Evolutionary conservation across 106 monocot genomes (phyloP), one percentile per base, ranked within the genome.

Genomic region (Dactylorhiza incarnata): DNA sequence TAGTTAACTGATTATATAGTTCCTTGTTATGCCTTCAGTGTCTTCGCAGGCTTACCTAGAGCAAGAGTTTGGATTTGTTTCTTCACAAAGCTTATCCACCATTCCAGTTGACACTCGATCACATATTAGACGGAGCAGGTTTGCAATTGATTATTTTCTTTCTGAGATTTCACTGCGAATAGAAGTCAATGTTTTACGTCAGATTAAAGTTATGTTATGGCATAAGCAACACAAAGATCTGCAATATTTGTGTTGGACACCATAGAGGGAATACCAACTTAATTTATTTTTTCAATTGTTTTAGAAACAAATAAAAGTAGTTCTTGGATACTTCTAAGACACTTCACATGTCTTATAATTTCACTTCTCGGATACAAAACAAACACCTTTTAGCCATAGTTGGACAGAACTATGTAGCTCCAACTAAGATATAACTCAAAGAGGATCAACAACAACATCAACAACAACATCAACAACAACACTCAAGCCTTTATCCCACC

Each of bases 61-160:
- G 67, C 87, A 87, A 74, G 81, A 61, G 8, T 67, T 68, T 77
- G 81, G 83, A 14, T 69, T 79, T 72, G 70, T 78, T 61, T 81
- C 92, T 72, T 86, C 88, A 68, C 84, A 84, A 78, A 80, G 75
- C 51, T 80, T 81, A 73, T 82, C 48, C 75, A 79, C 85, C 67
- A 26, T 81, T 44, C 82, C 85, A 22, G 73, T 76, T 66, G 78
- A 50, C 20, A 45, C 76, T 48, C 69, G 67, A 9, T 80, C 78
- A 37, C 82, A 83, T 19, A 76, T 79, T 9, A 86, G 81, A 49
- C 86, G 78, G 49, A 88, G 81, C 62, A 74, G 90, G 94, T 94
- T 14, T 25, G 72, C 54, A 4, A 47, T 29, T 83, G 56, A 7
- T 45, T 45, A 37, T 19, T n/a, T 46, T 25, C 16, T 46, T 29